phyloP scores from a whole-genome alignment of 2,329 filamentous ascomycete species.

The Alternaria triticimaculans region DNA sequence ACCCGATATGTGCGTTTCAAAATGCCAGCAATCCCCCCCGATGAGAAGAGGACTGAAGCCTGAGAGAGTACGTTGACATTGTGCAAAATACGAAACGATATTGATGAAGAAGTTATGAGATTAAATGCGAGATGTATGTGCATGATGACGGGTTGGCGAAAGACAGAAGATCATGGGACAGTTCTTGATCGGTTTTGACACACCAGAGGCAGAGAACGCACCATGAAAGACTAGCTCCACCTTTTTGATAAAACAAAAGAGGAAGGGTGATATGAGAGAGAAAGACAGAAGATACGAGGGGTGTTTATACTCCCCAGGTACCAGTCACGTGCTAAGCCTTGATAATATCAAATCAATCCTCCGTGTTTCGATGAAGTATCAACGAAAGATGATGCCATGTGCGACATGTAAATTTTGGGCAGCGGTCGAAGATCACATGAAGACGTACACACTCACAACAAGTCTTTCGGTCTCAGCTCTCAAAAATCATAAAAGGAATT shows the following conservation, averaged over 20 bases:
- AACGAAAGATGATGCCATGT: too few species aligned
- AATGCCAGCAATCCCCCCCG: background rate
- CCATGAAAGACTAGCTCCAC: background rate
- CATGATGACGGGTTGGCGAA: fast-evolving
- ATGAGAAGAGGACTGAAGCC: too few species aligned
- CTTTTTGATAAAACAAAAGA: background rate
- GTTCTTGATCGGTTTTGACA: too few species aligned
- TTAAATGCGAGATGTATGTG: background rate
- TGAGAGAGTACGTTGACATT: background rate
- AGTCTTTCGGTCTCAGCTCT: too few species aligned
- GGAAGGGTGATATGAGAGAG: background rate
- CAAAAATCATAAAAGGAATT: background rate
- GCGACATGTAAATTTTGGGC: too few species aligned
- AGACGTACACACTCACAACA: background rate
- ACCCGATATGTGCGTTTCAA: background rate
- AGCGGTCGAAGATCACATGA: too few species aligned
- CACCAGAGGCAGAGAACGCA: background rate
- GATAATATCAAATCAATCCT: too few species aligned
- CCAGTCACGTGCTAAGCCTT: background rate
- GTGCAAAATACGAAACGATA: fast-evolving
- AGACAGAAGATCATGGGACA: background rate
- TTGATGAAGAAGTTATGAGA: background rate
- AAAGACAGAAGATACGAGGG: background rate
- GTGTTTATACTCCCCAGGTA: background rate
- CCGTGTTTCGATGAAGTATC: too few species aligned